These are phyloP conservation scores for Prunus yedoensis DNA, from an alignment of 331 rosid species.

Conservation along the genomic window DNA sequence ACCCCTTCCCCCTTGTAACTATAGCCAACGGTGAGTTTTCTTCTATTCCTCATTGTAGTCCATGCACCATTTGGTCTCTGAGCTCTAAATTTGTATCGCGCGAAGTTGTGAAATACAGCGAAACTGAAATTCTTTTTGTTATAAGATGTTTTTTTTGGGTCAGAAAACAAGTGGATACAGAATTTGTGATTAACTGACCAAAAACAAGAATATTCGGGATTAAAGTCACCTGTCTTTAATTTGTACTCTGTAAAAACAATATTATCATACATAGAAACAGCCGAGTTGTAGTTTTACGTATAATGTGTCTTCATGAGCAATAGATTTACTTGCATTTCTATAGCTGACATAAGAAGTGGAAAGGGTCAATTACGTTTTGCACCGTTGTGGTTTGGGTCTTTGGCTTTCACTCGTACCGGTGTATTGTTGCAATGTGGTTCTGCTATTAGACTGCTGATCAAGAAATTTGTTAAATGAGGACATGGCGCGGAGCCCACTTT, in stretches of 20 bases:
- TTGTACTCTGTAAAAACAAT: not conserved
- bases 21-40: constrained; percentile 2
- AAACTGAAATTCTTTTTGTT: not conserved
- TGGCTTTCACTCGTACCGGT: no score
- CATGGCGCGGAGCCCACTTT: no score
- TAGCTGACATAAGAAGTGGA: no score
- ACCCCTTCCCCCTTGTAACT: not conserved
- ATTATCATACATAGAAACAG: not conserved
- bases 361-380: no score
- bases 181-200: not conserved
- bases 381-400: no score
- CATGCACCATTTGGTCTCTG: constrained; percentile 1
- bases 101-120: not conserved
- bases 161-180: no score
- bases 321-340: no score
- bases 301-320: no score
- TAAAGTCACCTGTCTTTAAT: not conserved
- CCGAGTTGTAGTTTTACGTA: no score
- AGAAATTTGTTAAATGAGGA: no score
- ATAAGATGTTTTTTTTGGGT: not conserved
- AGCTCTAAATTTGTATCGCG: not conserved
- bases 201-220: not conserved
- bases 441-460: no score
- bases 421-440: no score
- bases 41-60: not conserved